Percentiles rank a stretch among this genome's conserved stretches.
phyloP scores from a whole-genome alignment of 2,329 filamentous ascomycete species.

The Tolypocladium ovalisporum region DNA sequence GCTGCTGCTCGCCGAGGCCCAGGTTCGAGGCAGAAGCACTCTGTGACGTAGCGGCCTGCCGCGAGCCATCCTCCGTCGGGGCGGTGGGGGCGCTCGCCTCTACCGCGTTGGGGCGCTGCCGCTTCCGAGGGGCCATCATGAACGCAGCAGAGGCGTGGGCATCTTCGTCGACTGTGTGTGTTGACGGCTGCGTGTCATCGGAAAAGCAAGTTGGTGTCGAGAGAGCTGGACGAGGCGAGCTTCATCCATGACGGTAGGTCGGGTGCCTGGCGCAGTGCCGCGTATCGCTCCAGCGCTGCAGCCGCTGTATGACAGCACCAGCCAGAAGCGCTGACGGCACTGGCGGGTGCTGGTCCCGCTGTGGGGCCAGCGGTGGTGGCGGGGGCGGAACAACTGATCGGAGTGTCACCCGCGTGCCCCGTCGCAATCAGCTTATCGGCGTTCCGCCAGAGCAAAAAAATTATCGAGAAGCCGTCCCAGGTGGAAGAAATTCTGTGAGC shows the following conservation, averaged over 20 bases:
- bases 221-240: background rate
- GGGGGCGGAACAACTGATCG: background rate
- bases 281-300: background rate
- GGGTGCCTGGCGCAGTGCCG: background rate
- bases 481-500: background rate
- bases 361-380: background rate
- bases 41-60: conserved; percentile 7
- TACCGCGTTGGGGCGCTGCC: conserved; percentile 17
- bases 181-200: background rate
- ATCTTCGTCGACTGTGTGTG: conserved; percentile 4
- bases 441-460: conserved; percentile 21
- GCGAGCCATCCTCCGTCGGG: conserved; percentile 9
- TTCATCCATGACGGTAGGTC: background rate
- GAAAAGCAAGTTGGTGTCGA: background rate
- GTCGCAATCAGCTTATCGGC: conserved; percentile 17
- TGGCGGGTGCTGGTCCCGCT: background rate
- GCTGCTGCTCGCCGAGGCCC: conserved; percentile 3
- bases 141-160: background rate
- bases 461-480: background rate
- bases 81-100: conserved; percentile 8
- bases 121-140: conserved; percentile 23
- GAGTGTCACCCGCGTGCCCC: conserved; percentile 5
- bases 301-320: background rate
- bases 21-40: background rate
- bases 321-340: background rate